Percentiles rank a stretch among this genome's conserved stretches.
These are phyloP conservation scores for Diaporthe vaccinii DNA, from an alignment of 2,329 filamentous ascomycete species.

Conservation along the genomic window DNA sequence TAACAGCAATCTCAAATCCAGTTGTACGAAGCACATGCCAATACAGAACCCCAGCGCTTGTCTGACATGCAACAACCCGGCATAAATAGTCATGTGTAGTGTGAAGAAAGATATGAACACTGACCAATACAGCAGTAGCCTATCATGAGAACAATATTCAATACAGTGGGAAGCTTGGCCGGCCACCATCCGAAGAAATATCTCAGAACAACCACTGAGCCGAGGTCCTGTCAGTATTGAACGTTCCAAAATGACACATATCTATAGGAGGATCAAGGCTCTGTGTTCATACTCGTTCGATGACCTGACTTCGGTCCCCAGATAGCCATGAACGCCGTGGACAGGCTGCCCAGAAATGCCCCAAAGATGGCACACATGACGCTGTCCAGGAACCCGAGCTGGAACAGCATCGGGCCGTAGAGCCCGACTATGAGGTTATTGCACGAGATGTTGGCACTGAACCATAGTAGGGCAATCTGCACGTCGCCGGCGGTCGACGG, in stretches of 20 bases:
- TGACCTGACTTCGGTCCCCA: slow-evolving; percentile 48
- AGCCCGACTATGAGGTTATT: slow-evolving; percentile 56
- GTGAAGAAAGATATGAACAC: neutral
- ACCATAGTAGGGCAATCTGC: slow-evolving; percentile 58
- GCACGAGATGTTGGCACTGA: slow-evolving; percentile 58
- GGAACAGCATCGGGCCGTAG: slow-evolving; percentile 49
- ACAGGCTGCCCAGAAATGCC: slow-evolving; percentile 45
- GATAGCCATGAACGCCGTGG: slow-evolving; percentile 48
- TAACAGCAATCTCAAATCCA: neutral
- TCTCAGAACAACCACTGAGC: slow-evolving; percentile 1
- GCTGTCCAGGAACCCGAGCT: slow-evolving; percentile 48
- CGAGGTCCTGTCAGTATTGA: neutral
- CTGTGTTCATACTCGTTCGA: neutral
- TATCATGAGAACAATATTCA: slow-evolving; percentile 22
- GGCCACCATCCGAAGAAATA: slow-evolving; percentile 24
- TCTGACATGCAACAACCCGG: no score
- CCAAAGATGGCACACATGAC: slow-evolving; percentile 48
- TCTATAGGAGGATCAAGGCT: rapidly evolving
- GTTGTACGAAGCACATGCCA: neutral
- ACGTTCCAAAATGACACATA: neutral
- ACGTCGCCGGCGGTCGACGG: slow-evolving; percentile 52
- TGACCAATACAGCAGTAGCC: slow-evolving; percentile 20
- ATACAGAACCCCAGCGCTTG: no score
- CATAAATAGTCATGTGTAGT: no score
- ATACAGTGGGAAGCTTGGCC: neutral